These are phyloP conservation scores for Rhinocladiella mackenziei DNA, from an alignment of 2,329 filamentous ascomycete genomes.

Conservation along the genomic window DNA sequence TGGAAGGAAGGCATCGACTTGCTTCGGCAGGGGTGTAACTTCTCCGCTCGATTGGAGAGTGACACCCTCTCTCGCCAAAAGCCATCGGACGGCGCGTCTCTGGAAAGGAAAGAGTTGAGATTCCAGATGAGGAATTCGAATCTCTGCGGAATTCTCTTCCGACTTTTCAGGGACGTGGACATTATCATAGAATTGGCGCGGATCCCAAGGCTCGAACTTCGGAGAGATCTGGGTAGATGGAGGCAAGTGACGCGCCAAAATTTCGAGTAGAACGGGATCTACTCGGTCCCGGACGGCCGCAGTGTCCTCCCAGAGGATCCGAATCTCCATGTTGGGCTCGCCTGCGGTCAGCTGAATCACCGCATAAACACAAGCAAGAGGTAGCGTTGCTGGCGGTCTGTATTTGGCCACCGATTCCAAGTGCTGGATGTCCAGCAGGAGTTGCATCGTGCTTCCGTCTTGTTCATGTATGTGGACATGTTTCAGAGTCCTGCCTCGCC, in stretches of 20 bases:
- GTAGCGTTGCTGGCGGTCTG: conserved; percentile 11
- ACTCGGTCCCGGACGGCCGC: conserved; percentile 13
- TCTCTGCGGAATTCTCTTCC: conserved; percentile 33
- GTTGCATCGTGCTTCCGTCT: background rate
- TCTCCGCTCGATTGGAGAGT: conserved; percentile 34
- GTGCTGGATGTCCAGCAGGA: conserved; percentile 12
- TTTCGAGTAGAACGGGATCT: conserved; percentile 15
- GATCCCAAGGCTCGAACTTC: conserved; percentile 25
- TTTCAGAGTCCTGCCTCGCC: conserved; percentile 6
- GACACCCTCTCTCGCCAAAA: conserved; percentile 43
- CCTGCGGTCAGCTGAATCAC: conserved; percentile 1
- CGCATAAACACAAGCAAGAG: conserved; percentile 15
- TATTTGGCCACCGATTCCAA: conserved; percentile 16
- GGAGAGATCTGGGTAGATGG: background rate
- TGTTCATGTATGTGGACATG: background rate
- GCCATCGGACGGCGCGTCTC: conserved; percentile 45
- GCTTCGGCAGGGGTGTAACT: conserved; percentile 23
- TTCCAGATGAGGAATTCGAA: conserved; percentile 36
- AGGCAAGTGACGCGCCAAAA: conserved; percentile 14
- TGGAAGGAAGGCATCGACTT: conserved; percentile 30
- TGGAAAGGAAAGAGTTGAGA: conserved; percentile 49
- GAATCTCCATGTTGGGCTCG: conserved; percentile 3
- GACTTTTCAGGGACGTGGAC: conserved; percentile 41
- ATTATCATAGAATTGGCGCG: conserved; percentile 46
- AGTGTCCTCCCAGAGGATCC: conserved; percentile 21